Percentiles rank a stretch among this genome's conserved stretches.
Evolutionary conservation across 352 stramenopile genomes (phyloP).

Genomic region (Paralagenidium karlingii): DNA sequence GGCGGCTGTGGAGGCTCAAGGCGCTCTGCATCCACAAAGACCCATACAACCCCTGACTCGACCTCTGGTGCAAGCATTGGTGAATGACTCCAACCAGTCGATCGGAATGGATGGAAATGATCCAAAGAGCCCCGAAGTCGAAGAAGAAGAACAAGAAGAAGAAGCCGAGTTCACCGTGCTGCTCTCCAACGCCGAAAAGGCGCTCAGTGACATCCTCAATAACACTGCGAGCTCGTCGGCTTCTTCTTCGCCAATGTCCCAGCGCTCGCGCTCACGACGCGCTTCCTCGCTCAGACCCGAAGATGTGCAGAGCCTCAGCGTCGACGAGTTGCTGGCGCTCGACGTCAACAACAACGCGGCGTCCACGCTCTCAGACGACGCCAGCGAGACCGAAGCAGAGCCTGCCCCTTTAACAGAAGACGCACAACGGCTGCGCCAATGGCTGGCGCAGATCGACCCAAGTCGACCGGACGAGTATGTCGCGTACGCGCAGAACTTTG

Average conservation of each 20-base stretch:
- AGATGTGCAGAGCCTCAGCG: conserved; percentile 31
- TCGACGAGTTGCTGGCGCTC: conserved; percentile 33
- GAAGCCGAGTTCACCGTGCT: conserved; percentile 14
- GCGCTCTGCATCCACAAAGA: no score
- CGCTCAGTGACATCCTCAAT: conserved; percentile 30
- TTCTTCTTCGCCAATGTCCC: no score
- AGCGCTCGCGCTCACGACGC: conserved; percentile 10
- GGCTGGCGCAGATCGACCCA: conserved; percentile 39
- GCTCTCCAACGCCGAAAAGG: conserved; percentile 31
- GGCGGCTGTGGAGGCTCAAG: no score
- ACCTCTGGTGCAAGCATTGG: no score
- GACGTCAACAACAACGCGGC: conserved; percentile 3
- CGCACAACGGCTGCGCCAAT: conserved; percentile 19
- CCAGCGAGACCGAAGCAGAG: conserved; percentile 1
- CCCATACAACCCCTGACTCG: no score
- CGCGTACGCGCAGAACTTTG: conserved; percentile 38
- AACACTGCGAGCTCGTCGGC: conserved; percentile 1
- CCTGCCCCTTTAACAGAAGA: conserved; percentile 7
- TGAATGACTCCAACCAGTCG: no score
- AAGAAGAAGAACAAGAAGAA: no score
- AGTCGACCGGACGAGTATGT: conserved; percentile 32
- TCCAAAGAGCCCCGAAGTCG: no score
- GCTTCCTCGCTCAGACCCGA: conserved; percentile 17
- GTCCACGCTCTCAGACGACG: conserved; percentile 14
- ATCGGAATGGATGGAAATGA: no score